Base-by-base conservation (phyloP, 768 basidiomycete species). In the Mycena amicta region DNA sequence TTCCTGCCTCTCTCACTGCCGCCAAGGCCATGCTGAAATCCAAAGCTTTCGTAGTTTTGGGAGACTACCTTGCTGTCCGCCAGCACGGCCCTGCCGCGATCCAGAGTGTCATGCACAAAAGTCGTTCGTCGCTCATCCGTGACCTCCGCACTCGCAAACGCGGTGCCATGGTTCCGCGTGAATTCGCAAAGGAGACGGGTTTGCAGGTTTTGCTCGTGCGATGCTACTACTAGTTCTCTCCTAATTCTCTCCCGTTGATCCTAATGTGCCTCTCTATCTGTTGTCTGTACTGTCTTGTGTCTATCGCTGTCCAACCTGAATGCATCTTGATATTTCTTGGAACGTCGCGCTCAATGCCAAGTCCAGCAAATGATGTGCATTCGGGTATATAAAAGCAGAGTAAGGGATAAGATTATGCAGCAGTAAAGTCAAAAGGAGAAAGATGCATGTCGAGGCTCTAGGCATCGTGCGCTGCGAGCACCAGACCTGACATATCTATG, bases 1-100 rank as follows among this genome's bases (percentile, higher is more conserved):
- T 90, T 2, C 90, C 90, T 2, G 69, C 70, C 28, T 81, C 87
- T 0, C 71, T 92, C 52, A 82, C 71, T n/a, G 77, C 87, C 5
- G 91, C 90, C n/a, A 86, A 83, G 62, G 81, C 81, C 15, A 74
- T 87, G 40, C 71, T 92, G 47, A 91, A 88, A 72, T 73, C 83
- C 5, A 78, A 77, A 39, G 89, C 78, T 0, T 90, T 91, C 67
- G 65, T 92, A 28, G 90, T 90, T 65, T 82, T 93, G 57, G 79
- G 79, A 50, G 89, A 92, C 59, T 92, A 92, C 69, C 76, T 91
- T 56, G 82, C 82, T 18, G 81, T 81, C 29, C 86, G 91, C 37
- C 76, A 74, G 53, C 79, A 86, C 66, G 89, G 89, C 1, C 83
- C 82, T 28, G 78, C 76, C 4, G 88, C 85, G 25, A 75, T 92